Evolutionary conservation across 129 eudicot species (phyloP).

Genomic region (Deinandra increscens): DNA sequence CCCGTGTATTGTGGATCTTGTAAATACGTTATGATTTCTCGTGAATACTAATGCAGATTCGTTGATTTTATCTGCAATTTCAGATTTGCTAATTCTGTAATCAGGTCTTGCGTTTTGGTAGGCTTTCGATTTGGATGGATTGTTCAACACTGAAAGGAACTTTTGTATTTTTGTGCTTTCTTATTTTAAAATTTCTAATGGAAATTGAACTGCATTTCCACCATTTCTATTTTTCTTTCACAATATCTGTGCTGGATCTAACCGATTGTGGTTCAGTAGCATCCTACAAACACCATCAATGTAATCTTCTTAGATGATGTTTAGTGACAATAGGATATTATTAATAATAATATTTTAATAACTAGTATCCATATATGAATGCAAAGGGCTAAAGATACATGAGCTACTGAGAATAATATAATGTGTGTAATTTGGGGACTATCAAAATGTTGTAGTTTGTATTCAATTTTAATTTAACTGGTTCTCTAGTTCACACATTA

Average conservation of each 20-base stretch:
- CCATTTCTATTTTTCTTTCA: not conserved
- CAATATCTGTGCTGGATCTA: not conserved
- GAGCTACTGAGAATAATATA: not conserved
- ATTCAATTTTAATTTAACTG: not conserved
- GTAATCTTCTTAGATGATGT: not conserved
- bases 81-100: constrained; percentile 19
- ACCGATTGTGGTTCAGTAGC: not conserved
- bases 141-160: constrained; percentile 8
- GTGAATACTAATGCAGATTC: constrained; percentile 19
- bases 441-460: not conserved
- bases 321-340: not conserved
- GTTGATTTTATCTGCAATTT: constrained; percentile 5
- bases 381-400: not conserved
- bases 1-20: constrained; percentile 30
- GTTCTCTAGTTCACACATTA: not conserved
- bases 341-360: not conserved
- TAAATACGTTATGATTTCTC: constrained; percentile 15
- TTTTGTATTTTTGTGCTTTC: constrained; percentile 24
- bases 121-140: constrained; percentile 20
- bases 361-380: not conserved
- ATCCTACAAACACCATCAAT: not conserved
- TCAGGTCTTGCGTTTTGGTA: constrained; percentile 9
- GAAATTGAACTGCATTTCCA: not conserved
- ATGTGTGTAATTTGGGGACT: not conserved
- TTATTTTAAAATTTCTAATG: not conserved